Percentiles rank a stretch among this genome's conserved stretches.
Evolutionary conservation across 345 rosid genomes (phyloP).

Genomic region (Salix koriyanagi): DNA sequence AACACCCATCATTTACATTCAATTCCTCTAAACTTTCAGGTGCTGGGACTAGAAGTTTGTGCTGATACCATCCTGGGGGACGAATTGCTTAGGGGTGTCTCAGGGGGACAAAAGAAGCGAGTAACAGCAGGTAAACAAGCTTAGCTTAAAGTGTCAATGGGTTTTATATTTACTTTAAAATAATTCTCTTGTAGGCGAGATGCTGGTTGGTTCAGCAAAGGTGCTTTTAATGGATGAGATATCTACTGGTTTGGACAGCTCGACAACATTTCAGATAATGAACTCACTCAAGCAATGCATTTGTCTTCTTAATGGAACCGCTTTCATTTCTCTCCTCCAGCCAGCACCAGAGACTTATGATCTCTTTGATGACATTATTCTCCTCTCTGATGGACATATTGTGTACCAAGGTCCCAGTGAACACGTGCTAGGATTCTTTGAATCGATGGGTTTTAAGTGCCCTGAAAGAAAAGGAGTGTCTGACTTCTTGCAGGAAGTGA

Average conservation of each 20-base stretch:
- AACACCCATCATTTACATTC: neutral
- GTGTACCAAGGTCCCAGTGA: constrained; percentile 70
- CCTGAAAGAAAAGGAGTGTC: constrained; percentile 75
- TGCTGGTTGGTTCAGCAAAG: constrained; percentile 64
- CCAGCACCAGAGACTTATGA: constrained; percentile 72
- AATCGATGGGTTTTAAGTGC: constrained; percentile 63
- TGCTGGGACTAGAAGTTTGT: constrained; percentile 65
- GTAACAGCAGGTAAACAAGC: constrained; percentile 58
- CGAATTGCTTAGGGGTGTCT: constrained; percentile 69
- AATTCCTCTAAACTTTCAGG: constrained; percentile 32
- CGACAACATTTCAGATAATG: constrained; percentile 69
- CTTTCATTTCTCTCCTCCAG: constrained; percentile 70
- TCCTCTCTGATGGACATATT: constrained; percentile 58
- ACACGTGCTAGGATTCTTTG: constrained; percentile 51
- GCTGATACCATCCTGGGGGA: constrained; percentile 67
- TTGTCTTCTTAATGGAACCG: constrained; percentile 57
- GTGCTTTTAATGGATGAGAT: constrained; percentile 76
- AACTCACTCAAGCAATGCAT: constrained; percentile 64
- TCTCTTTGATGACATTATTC: constrained; percentile 68
- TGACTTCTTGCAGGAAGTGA: constrained; percentile 76
- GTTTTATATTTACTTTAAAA: neutral
- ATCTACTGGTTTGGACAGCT: constrained; percentile 77
- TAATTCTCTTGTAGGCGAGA: constrained; percentile 41
- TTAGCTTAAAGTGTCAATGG: too few species aligned
- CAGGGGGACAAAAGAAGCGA: constrained; percentile 82